These are phyloP conservation scores for Phaeosphaeria sp. DNA, from an alignment of 2,329 filamentous ascomycete species.

Conservation along the genomic window DNA sequence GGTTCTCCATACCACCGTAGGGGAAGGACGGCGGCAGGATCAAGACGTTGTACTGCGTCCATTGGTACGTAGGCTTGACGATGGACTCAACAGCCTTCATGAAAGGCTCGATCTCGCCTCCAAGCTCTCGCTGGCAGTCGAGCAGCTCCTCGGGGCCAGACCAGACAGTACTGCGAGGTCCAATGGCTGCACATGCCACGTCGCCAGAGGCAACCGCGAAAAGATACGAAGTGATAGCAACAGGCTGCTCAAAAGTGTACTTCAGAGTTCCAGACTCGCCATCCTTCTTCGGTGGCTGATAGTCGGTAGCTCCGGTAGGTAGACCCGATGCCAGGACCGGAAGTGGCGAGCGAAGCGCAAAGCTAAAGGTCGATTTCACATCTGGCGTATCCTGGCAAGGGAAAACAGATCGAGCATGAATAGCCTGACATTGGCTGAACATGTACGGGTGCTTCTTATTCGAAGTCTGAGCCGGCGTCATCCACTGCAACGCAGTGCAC, in stretches of 20 bases:
- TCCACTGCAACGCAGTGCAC: constrained; percentile 94
- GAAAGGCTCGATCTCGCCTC: constrained; percentile 89
- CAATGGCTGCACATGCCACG: constrained; percentile 83
- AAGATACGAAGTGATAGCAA: constrained; percentile 92
- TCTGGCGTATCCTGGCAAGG: constrained; percentile 98
- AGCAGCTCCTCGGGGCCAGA: constrained; percentile 87
- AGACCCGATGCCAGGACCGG: constrained; percentile 93
- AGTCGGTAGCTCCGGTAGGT: constrained; percentile 60
- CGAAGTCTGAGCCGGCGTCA: constrained; percentile 89
- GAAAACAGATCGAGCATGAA: constrained; percentile 91
- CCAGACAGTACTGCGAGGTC: constrained; percentile 82
- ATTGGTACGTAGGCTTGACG: constrained; percentile 81
- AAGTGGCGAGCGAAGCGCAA: constrained; percentile 83
- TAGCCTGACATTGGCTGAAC: constrained; percentile 98
- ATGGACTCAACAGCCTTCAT: constrained; percentile 82
- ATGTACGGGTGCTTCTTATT: constrained; percentile 97
- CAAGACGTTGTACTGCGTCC: constrained; percentile 94
- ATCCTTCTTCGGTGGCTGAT: constrained; percentile 56
- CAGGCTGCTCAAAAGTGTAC: constrained; percentile 87
- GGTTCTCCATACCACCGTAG: constrained; percentile 78
- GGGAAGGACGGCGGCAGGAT: constrained; percentile 81
- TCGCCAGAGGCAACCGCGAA: constrained; percentile 91
- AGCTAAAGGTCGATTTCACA: constrained; percentile 93
- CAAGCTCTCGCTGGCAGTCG: constrained; percentile 88
- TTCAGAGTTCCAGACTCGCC: constrained; percentile 64